Evolutionary conservation across 768 basidiomycete genomes (phyloP).

Genomic region (Paxillus involutus): DNA sequence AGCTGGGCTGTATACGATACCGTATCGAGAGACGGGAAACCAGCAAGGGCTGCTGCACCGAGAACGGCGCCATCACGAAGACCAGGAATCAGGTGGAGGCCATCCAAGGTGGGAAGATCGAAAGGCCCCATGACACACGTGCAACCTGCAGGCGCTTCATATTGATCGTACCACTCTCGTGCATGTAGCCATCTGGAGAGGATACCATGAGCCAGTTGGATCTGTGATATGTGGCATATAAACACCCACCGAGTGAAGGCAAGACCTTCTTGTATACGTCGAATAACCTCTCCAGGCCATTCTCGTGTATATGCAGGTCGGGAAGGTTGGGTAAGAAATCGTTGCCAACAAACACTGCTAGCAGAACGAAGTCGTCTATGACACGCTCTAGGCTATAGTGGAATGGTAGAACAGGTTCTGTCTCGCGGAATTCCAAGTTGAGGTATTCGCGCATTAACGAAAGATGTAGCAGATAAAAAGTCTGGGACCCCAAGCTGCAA

Average conservation of each 20-base stretch:
- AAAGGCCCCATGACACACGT: constrained; percentile 80
- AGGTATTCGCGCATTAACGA: constrained; percentile 96
- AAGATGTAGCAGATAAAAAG: constrained; percentile 93
- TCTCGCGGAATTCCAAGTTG: constrained; percentile 87
- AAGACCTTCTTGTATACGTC: constrained; percentile 93
- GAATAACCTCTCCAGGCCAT: constrained; percentile 89
- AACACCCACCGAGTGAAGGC: constrained; percentile 61
- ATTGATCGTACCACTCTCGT: constrained; percentile 84
- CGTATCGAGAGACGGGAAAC: constrained; percentile 94
- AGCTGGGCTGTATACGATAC: constrained; percentile 75
- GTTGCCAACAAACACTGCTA: constrained; percentile 97
- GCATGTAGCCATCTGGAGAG: constrained; percentile 84
- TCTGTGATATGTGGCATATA: not conserved
- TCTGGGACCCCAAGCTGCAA: constrained; percentile 67
- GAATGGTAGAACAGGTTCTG: constrained; percentile 69
- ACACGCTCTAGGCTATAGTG: constrained; percentile 87
- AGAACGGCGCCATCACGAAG: constrained; percentile 87
- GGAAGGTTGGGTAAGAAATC: constrained; percentile 97
- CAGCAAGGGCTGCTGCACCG: constrained; percentile 84
- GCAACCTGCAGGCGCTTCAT: constrained; percentile 77
- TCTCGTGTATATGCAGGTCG: constrained; percentile 96
- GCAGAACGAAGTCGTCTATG: constrained; percentile 96
- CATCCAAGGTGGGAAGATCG: constrained; percentile 83
- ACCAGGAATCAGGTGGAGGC: constrained; percentile 82
- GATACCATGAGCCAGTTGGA: not conserved